phyloP scores from a whole-genome alignment of 192 early-diverging fungal species.

The Umbelopsis sp. region DNA sequence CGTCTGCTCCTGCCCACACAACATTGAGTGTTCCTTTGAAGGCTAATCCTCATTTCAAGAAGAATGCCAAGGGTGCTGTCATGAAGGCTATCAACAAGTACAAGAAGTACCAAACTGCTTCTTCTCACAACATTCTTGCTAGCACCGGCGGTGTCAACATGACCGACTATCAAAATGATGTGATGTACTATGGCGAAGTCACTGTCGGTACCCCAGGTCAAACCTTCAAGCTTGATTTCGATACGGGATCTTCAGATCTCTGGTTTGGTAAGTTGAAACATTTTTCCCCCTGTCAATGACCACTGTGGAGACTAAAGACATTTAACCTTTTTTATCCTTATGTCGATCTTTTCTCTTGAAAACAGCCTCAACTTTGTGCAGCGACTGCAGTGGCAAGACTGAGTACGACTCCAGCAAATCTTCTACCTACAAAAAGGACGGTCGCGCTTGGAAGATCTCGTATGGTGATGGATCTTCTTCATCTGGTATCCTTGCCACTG shows the following conservation, averaged over 20 bases:
- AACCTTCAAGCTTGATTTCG: conserved; percentile 60
- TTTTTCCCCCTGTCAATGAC: background rate
- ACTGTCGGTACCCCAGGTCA: conserved; percentile 61
- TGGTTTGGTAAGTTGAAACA: conserved; percentile 43
- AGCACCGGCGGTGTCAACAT: conserved; percentile 6
- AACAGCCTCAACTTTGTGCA: conserved; percentile 41
- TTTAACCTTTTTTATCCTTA: background rate
- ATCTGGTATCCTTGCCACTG: conserved; percentile 41
- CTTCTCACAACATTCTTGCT: background rate
- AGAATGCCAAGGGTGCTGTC: conserved; percentile 32
- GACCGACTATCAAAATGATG: conserved; percentile 30
- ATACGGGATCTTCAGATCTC: conserved; percentile 62
- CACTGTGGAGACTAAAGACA: background rate
- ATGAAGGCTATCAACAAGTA: conserved; percentile 32
- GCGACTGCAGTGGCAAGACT: conserved; percentile 39
- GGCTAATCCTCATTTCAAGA: conserved; percentile 30
- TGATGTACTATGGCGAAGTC: conserved; percentile 59
- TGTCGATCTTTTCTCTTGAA: background rate
- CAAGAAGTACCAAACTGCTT: background rate
- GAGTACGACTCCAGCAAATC: conserved; percentile 56
- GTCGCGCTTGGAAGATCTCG: conserved; percentile 51
- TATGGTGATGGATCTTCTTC: conserved; percentile 61
- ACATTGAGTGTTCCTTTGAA: conserved; percentile 22
- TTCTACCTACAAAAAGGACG: conserved; percentile 54
- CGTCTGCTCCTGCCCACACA: background rate